phyloP scores from a whole-genome alignment of 805 yeast genomes.

The Candida parachauliodes region DNA sequence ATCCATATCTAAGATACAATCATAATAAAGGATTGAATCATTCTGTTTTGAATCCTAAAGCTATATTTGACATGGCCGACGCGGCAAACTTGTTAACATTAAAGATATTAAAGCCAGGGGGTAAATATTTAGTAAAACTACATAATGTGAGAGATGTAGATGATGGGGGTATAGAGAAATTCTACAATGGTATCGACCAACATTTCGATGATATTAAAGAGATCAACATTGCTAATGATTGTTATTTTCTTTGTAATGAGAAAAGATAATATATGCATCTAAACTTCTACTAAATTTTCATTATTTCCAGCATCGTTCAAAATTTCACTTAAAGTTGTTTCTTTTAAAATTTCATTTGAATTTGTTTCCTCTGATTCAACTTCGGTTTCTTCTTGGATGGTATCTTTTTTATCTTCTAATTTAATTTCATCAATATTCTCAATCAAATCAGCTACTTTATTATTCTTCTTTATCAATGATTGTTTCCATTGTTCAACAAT shows the following conservation, averaged over 20 bases:
- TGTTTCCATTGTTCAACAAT: conserved; percentile 68
- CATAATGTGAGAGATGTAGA: conserved; percentile 22
- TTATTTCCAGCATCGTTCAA: conserved; percentile 18
- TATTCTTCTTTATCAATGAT: conserved; percentile 51
- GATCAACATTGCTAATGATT: conserved; percentile 18
- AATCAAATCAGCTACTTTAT: conserved; percentile 54
- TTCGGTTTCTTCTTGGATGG: conserved; percentile 17
- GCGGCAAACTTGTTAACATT: conserved; percentile 33
- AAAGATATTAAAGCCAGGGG: conserved; percentile 24
- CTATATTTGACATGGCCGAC: conserved; percentile 38
- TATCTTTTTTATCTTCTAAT: no score
- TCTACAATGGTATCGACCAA: conserved; percentile 18
- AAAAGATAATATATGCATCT: conserved; percentile 14
- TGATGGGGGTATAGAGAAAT: conserved; percentile 22
- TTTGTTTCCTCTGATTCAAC: no score
- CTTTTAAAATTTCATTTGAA: no score
- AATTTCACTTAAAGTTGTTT: no score
- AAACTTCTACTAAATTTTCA: conserved; percentile 7
- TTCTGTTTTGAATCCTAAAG: conserved; percentile 23
- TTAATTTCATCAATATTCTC: no score
- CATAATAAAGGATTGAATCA: conserved; percentile 23
- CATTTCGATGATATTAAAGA: conserved; percentile 25
- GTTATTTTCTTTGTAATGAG: conserved; percentile 26
- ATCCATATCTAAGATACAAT: conserved; percentile 30
- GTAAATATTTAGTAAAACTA: conserved; percentile 30